A percentile compares a stretch with the other conserved stretches of the same genome.
phyloP scores from a whole-genome alignment of 2,329 filamentous ascomycete species.

The Stachybotrys elegans region DNA sequence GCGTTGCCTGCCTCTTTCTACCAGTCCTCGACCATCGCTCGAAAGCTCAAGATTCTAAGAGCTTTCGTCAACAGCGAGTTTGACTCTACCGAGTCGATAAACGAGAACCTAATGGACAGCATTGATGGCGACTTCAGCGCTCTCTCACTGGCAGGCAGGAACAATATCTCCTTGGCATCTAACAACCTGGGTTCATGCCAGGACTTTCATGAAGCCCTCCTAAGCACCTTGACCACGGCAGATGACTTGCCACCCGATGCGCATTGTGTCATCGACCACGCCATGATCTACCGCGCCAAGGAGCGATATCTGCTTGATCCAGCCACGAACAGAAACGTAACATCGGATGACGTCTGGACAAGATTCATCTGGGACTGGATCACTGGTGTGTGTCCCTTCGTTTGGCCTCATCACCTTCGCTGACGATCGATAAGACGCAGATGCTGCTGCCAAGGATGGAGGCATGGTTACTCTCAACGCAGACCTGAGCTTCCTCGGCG shows the following conservation, averaged over 20 bases:
- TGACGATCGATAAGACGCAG: slow-evolving; percentile 23
- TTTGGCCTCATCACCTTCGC: not conserved
- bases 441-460: slow-evolving; percentile 58
- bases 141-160: slow-evolving; percentile 25
- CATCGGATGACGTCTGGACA: slow-evolving; percentile 69
- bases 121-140: slow-evolving; percentile 16
- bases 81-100: slow-evolving; percentile 12
- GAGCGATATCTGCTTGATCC: slow-evolving; percentile 62
- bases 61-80: slow-evolving; percentile 26
- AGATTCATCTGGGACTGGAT: slow-evolving; percentile 76
- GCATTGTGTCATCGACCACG: slow-evolving; percentile 49
- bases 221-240: slow-evolving; percentile 38
- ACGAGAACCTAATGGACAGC: slow-evolving; percentile 17
- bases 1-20: slow-evolving; percentile 36
- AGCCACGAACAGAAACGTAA: slow-evolving; percentile 59
- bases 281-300: slow-evolving; percentile 55
- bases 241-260: slow-evolving; percentile 45
- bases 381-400: slow-evolving; percentile 42
- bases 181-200: slow-evolving; percentile 42
- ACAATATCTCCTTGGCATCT: slow-evolving; percentile 30
- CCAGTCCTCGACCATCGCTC: slow-evolving; percentile 36
- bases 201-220: slow-evolving; percentile 52
- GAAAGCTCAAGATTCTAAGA: slow-evolving; percentile 45
- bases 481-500: slow-evolving; percentile 72
- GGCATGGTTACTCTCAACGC: slow-evolving; percentile 66